Conservation (phyloP, 2,329 filamentous ascomycete genomes). For the Penicillium sp. region DNA sequence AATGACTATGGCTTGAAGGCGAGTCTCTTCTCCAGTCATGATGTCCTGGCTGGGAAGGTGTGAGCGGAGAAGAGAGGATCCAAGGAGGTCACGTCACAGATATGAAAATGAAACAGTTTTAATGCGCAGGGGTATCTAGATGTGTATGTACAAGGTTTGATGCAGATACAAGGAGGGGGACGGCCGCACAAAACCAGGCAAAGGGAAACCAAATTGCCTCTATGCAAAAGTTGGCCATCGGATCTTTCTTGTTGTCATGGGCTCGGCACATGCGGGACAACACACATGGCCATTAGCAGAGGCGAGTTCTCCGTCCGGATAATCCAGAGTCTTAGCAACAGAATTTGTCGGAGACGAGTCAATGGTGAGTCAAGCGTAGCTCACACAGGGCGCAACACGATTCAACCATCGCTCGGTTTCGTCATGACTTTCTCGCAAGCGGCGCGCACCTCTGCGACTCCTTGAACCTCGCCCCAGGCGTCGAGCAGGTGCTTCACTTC, state of each 20-base stretch:
- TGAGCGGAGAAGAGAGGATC: constrained; percentile 10
- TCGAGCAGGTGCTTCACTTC: constrained; percentile 35
- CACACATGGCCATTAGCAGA: too few relatives aligned
- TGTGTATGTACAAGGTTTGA: too few relatives aligned
- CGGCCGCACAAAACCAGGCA: too few relatives aligned
- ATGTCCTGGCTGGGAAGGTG: constrained; percentile 28
- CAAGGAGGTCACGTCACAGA: too few relatives aligned
- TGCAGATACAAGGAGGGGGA: too few relatives aligned
- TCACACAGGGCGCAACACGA: neutral
- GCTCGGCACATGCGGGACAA: too few relatives aligned
- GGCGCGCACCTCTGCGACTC: constrained; percentile 36
- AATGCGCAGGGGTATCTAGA: constrained; percentile 1
- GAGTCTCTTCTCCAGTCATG: constrained; percentile 38
- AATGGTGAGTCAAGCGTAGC: neutral
- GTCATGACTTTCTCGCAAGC: constrained; percentile 38
- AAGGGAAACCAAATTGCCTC: too few relatives aligned
- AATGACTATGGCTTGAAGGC: constrained; percentile 60
- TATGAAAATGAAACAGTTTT: constrained; percentile 3
- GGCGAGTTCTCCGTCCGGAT: too few relatives aligned
- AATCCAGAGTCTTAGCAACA: too few relatives aligned
- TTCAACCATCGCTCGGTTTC: constrained; percentile 20
- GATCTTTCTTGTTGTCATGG: too few relatives aligned
- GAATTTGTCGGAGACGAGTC: too few relatives aligned
- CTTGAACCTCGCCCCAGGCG: constrained; percentile 40
- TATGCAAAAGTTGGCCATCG: too few relatives aligned